Percentiles rank a stretch among this genome's conserved stretches.
Conservation (phyloP, 345 rosid species). For the Pugionium dolabratum region DNA sequence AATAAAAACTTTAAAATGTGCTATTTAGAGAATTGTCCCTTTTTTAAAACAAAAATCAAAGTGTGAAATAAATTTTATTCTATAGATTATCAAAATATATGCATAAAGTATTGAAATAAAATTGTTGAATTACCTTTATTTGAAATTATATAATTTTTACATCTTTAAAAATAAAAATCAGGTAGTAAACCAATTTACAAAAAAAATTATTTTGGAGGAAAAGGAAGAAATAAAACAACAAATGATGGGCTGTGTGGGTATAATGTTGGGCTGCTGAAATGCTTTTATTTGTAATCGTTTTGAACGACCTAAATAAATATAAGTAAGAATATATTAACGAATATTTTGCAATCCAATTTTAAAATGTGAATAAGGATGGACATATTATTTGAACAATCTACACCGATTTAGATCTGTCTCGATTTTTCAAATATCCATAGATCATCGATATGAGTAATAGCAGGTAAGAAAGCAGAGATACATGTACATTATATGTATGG, state of each 20-base stretch:
- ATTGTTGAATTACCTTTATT: no score
- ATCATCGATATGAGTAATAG: neutral
- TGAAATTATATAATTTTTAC: no score
- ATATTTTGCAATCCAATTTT: neutral
- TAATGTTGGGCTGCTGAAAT: conserved; percentile 24
- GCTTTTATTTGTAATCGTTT: neutral
- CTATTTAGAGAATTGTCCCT: no score
- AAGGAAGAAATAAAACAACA: neutral
- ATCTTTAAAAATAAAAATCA: neutral
- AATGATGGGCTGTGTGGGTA: conserved; percentile 27
- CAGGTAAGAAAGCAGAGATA: neutral
- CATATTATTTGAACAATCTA: neutral
- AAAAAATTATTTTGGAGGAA: neutral
- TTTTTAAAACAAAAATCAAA: no score
- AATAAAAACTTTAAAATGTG: no score
- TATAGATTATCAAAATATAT: no score
- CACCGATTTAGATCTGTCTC: conserved; percentile 15
- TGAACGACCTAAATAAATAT: conserved; percentile 1
- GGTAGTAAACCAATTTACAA: neutral
- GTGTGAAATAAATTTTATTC: no score
- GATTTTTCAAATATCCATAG: conserved; percentile 7
- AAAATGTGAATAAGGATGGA: neutral
- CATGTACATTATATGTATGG: neutral
- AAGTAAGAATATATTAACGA: no score
- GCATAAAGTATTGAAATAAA: no score